Conservation (phyloP, 257 asterid genomes). For the Solanum chilense region DNA sequence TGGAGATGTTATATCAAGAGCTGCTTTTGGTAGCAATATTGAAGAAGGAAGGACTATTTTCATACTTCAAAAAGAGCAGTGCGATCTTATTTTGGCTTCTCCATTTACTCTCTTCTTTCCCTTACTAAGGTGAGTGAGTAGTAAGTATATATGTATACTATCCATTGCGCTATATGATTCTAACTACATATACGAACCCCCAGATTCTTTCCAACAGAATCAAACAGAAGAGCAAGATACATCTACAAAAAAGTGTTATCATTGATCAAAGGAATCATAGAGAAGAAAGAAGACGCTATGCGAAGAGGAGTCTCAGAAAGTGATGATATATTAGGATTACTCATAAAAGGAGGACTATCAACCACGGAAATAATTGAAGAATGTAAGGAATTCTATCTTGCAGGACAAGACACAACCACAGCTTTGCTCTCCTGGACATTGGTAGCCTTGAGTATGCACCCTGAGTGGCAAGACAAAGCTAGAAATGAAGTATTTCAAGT, state of each 20-base stretch:
- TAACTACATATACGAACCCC: neutral
- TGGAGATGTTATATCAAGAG: constrained; percentile 11
- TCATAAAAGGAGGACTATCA: neutral
- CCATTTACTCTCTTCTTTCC: constrained; percentile 3
- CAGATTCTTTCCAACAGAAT: constrained; percentile 15
- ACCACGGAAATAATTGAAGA: constrained; percentile 14
- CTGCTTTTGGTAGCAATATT: constrained; percentile 13
- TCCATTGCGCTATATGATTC: neutral
- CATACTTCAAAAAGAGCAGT: constrained; percentile 11
- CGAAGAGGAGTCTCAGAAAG: neutral
- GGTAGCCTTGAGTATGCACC: constrained; percentile 11
- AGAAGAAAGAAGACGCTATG: neutral
- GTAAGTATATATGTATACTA: no score
- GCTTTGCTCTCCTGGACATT: constrained; percentile 18
- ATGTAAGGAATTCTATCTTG: constrained; percentile 15
- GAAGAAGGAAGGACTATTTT: constrained; percentile 11
- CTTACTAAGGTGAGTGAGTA: neutral
- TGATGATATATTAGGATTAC: constrained; percentile 13
- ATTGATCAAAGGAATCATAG: neutral
- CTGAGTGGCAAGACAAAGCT: constrained; percentile 17
- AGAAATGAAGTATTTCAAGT: constrained; percentile 8
- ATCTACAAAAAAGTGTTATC: constrained; percentile 6
- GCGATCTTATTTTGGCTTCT: constrained; percentile 4
- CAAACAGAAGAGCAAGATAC: constrained; percentile 8
- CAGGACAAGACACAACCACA: constrained; percentile 18